phyloP scores from a whole-genome alignment of 2,329 filamentous ascomycete genomes.

The Rhinocladiella similis region DNA sequence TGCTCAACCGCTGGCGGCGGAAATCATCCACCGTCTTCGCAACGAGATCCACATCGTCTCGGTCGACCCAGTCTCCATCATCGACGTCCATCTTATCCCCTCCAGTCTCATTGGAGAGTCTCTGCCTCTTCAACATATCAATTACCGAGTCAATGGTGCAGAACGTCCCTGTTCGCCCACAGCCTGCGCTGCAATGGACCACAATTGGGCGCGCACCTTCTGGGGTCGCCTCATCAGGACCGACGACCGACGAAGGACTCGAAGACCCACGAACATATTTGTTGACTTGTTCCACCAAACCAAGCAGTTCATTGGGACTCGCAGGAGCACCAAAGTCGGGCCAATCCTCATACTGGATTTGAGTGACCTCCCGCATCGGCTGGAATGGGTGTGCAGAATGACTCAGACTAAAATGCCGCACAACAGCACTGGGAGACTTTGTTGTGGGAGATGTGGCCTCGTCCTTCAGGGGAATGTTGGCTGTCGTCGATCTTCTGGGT shows the following conservation, averaged over 20 bases:
- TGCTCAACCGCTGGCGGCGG: constrained; percentile 81
- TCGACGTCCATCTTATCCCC: constrained; percentile 32
- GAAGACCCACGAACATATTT: constrained; percentile 54
- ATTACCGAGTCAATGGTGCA: constrained; percentile 95
- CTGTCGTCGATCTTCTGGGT: constrained; percentile 38
- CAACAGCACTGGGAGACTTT: constrained; percentile 73
- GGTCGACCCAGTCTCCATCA: constrained; percentile 61
- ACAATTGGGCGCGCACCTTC: constrained; percentile 67
- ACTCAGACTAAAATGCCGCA: constrained; percentile 83
- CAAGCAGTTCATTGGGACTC: constrained; percentile 81
- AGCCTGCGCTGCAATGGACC: constrained; percentile 94
- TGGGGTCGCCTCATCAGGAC: constrained; percentile 62
- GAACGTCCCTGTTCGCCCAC: constrained; percentile 92
- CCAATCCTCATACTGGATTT: constrained; percentile 94
- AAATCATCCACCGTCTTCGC: constrained; percentile 90
- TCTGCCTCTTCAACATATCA: constrained; percentile 93
- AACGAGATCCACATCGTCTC: constrained; percentile 75
- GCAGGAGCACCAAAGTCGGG: constrained; percentile 94
- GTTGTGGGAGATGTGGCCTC: constrained; percentile 27
- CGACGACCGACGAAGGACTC: constrained; percentile 37
- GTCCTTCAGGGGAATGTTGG: constrained; percentile 30
- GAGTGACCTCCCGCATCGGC: constrained; percentile 87
- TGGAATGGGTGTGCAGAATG: constrained; percentile 77
- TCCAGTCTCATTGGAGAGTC: constrained; percentile 34
- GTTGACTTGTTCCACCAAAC: constrained; percentile 85